phyloP scores from a whole-genome alignment of 306 rosid species.

The Spatholobus suberectus region DNA sequence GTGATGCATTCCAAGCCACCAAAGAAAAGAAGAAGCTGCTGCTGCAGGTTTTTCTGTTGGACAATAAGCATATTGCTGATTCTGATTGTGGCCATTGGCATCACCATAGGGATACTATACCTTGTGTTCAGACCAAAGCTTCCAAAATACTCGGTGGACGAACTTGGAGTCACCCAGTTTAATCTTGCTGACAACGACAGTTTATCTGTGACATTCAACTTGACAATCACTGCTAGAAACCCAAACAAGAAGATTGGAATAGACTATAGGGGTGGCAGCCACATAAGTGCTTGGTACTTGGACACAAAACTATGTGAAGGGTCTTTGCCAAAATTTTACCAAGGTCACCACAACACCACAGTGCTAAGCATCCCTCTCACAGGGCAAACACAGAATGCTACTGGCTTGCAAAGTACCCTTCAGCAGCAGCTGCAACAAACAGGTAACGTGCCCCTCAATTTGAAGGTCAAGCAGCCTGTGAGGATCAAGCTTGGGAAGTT shows the following conservation, averaged over 20 bases:
- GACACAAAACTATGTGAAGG: slow-evolving; percentile 65
- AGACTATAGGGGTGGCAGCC: slow-evolving; percentile 77
- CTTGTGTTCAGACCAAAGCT: slow-evolving; percentile 45
- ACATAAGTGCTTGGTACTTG: slow-evolving; percentile 62
- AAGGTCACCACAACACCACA: slow-evolving; percentile 81
- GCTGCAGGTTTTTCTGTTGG: slow-evolving; percentile 49
- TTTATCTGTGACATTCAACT: slow-evolving; percentile 57
- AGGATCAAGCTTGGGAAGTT: slow-evolving; percentile 74
- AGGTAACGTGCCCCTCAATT: slow-evolving; percentile 57
- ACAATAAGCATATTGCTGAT: slow-evolving; percentile 38
- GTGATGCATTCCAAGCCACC: slow-evolving; percentile 60
- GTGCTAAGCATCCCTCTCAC: slow-evolving; percentile 51
- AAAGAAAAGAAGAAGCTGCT: slow-evolving; percentile 56
- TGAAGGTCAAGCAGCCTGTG: slow-evolving; percentile 75
- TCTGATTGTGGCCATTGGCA: slow-evolving; percentile 40
- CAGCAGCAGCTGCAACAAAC: slow-evolving; percentile 42
- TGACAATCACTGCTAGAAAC: slow-evolving; percentile 65
- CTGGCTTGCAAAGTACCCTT: slow-evolving; percentile 30
- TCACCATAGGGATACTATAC: slow-evolving; percentile 50
- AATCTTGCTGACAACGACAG: slow-evolving; percentile 36
- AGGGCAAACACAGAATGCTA: slow-evolving; percentile 61
- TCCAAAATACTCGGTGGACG: slow-evolving; percentile 64
- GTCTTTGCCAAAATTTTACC: slow-evolving; percentile 76
- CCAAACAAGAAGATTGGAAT: slow-evolving; percentile 87
- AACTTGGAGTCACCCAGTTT: slow-evolving; percentile 52